phyloP scores from a whole-genome alignment of 495 filamentous ascomycete genomes.

The Aspergillus affinis region DNA sequence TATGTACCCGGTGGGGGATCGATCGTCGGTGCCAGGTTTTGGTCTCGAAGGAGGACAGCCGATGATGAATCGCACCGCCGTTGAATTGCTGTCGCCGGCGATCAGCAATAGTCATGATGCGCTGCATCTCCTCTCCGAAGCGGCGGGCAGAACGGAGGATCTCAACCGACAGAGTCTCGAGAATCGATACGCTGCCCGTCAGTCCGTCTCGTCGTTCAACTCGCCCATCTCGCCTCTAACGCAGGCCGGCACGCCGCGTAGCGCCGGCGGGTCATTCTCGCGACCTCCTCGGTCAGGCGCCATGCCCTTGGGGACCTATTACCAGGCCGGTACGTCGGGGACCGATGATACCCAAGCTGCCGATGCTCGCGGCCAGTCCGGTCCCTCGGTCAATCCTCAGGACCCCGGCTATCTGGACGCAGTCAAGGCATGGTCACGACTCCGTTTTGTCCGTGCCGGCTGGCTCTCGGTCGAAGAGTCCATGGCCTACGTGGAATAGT shows the following conservation, averaged over 20 bases:
- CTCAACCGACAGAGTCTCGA: conserved; percentile 44
- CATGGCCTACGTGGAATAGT: conserved; percentile 91
- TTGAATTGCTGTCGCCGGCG: conserved; percentile 54
- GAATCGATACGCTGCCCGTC: conserved; percentile 39
- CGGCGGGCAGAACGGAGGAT: conserved; percentile 53
- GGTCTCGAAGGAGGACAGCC: conserved; percentile 40
- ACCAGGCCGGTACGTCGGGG: conserved; percentile 26
- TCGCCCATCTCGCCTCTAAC: conserved; percentile 43
- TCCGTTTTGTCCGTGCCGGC: conserved; percentile 89
- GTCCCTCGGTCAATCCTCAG: conserved; percentile 24
- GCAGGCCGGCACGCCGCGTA: conserved; percentile 41
- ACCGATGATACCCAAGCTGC: conserved; percentile 33
- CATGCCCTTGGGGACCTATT: conserved; percentile 31
- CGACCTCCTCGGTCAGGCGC: conserved; percentile 34
- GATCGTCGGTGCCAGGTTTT: conserved; percentile 26
- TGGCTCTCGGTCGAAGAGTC: conserved; percentile 96
- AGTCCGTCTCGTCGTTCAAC: conserved; percentile 44
- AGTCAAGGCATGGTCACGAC: conserved; percentile 80
- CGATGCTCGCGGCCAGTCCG: conserved; percentile 29
- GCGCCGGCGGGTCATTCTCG: conserved; percentile 37
- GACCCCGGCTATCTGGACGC: conserved; percentile 56
- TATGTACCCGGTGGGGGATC: conserved; percentile 31
- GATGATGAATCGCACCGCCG: conserved; percentile 55
- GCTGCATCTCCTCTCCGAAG: conserved; percentile 58
- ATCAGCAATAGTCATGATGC: conserved; percentile 62